These are phyloP conservation scores for Pleurotus tuber-regium DNA, from an alignment of 768 basidiomycete species.

Conservation along the genomic window DNA sequence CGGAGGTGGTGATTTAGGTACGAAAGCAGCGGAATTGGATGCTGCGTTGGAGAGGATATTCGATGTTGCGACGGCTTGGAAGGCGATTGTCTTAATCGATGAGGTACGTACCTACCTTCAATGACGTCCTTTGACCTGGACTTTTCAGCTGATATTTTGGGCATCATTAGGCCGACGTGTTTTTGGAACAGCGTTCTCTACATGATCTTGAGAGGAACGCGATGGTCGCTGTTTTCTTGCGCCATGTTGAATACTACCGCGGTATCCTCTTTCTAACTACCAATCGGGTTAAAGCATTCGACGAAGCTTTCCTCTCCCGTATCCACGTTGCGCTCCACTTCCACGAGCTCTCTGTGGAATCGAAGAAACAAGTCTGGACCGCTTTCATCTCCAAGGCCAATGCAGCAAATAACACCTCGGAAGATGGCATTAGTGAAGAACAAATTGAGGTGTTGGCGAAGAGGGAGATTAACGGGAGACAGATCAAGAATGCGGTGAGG, in stretches of 20 bases:
- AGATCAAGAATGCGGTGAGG: constrained; percentile 69
- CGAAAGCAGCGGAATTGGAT: constrained; percentile 42
- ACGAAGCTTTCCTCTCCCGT: constrained; percentile 67
- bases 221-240: constrained; percentile 68
- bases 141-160: neutral
- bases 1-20: constrained; percentile 55
- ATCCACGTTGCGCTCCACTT: constrained; percentile 69
- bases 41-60: constrained; percentile 42
- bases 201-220: constrained; percentile 67
- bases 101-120: constrained; percentile 28
- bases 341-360: constrained; percentile 49
- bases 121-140: neutral
- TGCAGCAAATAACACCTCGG: constrained; percentile 18
- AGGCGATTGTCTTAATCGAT: constrained; percentile 56
- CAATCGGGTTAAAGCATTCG: constrained; percentile 57
- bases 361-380: constrained; percentile 59
- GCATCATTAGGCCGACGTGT: constrained; percentile 53
- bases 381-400: constrained; percentile 54
- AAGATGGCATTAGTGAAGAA: constrained; percentile 37
- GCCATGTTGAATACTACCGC: constrained; percentile 56
- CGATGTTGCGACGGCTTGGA: constrained; percentile 58
- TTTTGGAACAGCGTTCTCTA: constrained; percentile 65
- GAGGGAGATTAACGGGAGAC: constrained; percentile 57
- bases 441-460: constrained; percentile 46
- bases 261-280: constrained; percentile 58